Evolutionary conservation across 306 rosid species (phyloP), one percentile per base, ranked within the genome.

Genomic region (Mimosa bimucronata): DNA sequence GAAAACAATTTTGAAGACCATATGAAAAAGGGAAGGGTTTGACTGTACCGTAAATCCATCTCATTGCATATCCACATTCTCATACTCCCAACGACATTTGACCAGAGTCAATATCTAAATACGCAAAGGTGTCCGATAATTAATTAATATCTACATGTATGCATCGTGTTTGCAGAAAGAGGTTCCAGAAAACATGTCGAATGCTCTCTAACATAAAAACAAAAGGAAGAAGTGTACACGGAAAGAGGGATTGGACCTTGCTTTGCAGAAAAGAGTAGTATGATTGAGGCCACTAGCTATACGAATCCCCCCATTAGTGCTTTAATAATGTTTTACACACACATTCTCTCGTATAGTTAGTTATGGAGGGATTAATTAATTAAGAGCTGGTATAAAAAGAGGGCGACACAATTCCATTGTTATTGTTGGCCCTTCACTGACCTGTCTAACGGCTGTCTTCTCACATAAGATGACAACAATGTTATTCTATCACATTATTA

Each of bases 361-460:
- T 61, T 11, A 57, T 16, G 57, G 53, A 74, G 15, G 23, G 19
- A 40, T 48, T 66, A 73, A 23, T 41, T 46, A 71, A n/a, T 34
- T 44, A 68, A 44, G 7, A 44, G 7, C 2, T 4, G 31, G 72
- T 18, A 11, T 26, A 31, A 50, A 30, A 73, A 72, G 58, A 71
- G 48, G 60, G 42, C 55, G 75, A 74, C 80, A 69, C 45, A 79
- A 48, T 26, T 74, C 80, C 80, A 45, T 41, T 70, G 76, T 67
- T 79, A 40, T 58, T 46, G 55, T 45, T 82, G 81, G 81, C 69
- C 74, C 28, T 71, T 82, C 73, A 71, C 81, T 74, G 41, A 67
- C 69, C 58, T 83, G 83, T 83, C 83, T 74, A 82, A 37, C 80
- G 83, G 74, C 52, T 83, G 86, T 79, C 80, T 75, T 74, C 83